Conservation (phyloP, 116 monocot species). For the Papilionanthe hybrid region DNA sequence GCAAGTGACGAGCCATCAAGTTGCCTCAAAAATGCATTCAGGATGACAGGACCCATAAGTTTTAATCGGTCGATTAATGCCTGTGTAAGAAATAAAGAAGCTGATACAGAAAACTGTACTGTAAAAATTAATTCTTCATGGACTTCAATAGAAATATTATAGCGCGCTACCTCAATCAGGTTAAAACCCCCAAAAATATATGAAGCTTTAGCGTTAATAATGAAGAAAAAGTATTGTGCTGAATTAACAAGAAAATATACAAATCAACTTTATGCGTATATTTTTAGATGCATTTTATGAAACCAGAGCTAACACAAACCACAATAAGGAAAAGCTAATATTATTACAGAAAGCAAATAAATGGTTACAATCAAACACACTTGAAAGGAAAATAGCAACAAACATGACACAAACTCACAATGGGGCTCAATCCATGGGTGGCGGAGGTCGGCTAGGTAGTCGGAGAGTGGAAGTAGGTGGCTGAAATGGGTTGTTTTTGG, state of each 20-base stretch:
- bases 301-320: no score
- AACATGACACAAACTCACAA: no score
- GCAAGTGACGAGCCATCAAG: constrained; percentile 57
- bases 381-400: no score
- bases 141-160: not conserved
- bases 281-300: not conserved
- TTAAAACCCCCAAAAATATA: not conserved
- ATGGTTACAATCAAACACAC: no score
- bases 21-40: constrained; percentile 70
- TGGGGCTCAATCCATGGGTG: no score
- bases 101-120: not conserved
- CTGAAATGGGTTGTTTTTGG: no score
- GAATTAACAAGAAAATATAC: not conserved
- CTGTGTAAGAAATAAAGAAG: constrained; percentile 25
- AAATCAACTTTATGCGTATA: not conserved
- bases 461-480: no score
- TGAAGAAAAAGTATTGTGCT: not conserved
- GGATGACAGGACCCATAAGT: constrained; percentile 90
- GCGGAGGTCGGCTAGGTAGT: no score
- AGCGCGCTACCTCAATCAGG: not conserved
- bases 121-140: not conserved
- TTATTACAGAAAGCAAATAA: no score
- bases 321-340: no score
- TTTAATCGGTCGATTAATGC: constrained; percentile 73
- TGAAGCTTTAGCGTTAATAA: not conserved